phyloP scores from a whole-genome alignment of 139 green algal genomes.

The Haematococcus lacustris region DNA sequence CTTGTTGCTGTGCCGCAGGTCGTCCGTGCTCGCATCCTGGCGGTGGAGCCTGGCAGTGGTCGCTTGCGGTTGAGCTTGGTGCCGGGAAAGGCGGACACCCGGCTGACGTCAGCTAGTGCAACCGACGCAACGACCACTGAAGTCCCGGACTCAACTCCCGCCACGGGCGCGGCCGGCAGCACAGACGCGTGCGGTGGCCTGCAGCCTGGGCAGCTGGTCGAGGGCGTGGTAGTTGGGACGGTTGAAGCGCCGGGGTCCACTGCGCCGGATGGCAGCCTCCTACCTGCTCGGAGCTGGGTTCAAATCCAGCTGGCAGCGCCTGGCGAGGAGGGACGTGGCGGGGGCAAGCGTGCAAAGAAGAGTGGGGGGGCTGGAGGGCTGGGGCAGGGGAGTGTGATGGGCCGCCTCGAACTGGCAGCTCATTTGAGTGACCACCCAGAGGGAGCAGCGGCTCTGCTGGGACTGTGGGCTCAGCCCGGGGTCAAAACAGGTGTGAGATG shows the following conservation, averaged over 20 bases:
- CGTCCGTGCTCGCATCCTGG: constrained; percentile 32
- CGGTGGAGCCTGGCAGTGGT: constrained; percentile 22
- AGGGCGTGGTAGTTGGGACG: constrained; percentile 3
- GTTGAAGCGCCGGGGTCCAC: too few relatives aligned
- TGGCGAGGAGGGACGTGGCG: too few relatives aligned
- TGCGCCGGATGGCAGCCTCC: too few relatives aligned
- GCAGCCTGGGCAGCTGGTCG: constrained; percentile 45
- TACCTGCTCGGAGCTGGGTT: too few relatives aligned
- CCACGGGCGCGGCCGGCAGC: background rate
- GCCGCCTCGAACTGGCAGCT: constrained; percentile 35
- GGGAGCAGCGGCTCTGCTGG: constrained; percentile 38
- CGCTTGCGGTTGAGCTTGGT: constrained; percentile 44
- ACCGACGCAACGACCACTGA: too few relatives aligned
- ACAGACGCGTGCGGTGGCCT: constrained; percentile 29
- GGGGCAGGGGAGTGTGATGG: background rate
- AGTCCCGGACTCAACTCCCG: too few relatives aligned
- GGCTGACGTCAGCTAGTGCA: too few relatives aligned
- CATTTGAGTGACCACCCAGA: constrained; percentile 77
- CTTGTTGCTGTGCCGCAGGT: constrained; percentile 10
- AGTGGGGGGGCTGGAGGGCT: too few relatives aligned
- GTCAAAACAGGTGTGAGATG: constrained; percentile 19
- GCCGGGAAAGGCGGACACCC: constrained; percentile 11
- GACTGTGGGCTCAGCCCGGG: constrained; percentile 28
- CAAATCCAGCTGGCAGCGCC: too few relatives aligned
- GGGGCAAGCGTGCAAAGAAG: too few relatives aligned